Evolutionary conservation across 1,284 basidiomycete genomes (phyloP).

Genomic region (Xanthoconium separans): DNA sequence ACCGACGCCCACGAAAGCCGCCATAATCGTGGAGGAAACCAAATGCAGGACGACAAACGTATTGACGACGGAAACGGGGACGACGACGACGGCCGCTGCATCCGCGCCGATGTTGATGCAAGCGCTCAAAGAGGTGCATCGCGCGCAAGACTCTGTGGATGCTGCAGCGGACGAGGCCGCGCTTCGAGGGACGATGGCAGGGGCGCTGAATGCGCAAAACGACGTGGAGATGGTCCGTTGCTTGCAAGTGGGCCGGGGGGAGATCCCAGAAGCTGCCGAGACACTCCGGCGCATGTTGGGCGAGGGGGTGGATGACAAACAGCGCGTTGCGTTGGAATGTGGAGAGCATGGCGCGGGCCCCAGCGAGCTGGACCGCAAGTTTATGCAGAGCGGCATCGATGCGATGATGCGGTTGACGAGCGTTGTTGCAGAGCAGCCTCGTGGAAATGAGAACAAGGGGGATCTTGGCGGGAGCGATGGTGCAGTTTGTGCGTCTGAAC

Average conservation of each 20-base stretch:
- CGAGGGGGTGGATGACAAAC: not conserved
- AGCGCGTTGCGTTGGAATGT: not conserved
- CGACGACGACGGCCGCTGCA: not conserved
- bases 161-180: constrained; percentile 53
- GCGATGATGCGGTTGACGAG: constrained; percentile 44
- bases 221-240: constrained; percentile 66
- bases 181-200: constrained; percentile 56
- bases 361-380: constrained; percentile 40
- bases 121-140: constrained; percentile 38
- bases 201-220: constrained; percentile 53
- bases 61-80: not conserved
- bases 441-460: not conserved
- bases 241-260: constrained; percentile 61
- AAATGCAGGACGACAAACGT: not conserved
- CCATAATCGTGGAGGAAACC: constrained; percentile 8
- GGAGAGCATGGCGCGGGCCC: not conserved
- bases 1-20: constrained; percentile 13
- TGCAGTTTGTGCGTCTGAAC: constrained; percentile 29
- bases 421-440: constrained; percentile 1
- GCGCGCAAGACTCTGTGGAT: constrained; percentile 55
- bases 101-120: not conserved
- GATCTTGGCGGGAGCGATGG: constrained; percentile 7
- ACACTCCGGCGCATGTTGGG: constrained; percentile 68
- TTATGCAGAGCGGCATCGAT: constrained; percentile 50
- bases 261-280: constrained; percentile 79